Evolutionary conservation across 345 rosid genomes (phyloP).

Genomic region (Hypericum perforatum): DNA sequence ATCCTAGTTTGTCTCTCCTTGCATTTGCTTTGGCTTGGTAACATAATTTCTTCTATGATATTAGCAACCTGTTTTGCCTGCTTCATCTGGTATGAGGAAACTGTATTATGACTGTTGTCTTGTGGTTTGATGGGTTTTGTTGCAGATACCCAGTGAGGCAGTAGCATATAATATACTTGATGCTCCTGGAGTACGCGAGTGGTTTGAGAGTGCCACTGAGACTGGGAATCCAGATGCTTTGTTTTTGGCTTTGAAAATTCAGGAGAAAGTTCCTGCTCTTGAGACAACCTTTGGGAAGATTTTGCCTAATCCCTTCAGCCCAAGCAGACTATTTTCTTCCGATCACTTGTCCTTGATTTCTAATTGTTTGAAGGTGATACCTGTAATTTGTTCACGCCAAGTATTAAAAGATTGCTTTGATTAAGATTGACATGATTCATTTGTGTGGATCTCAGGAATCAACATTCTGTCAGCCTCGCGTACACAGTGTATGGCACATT

Average conservation of each 20-base stretch:
- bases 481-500: conserved; percentile 79
- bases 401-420: too few relatives aligned
- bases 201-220: conserved; percentile 65
- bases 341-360: conserved; percentile 53
- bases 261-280: conserved; percentile 41
- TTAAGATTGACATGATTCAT: too few relatives aligned
- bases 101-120: neutral
- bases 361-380: conserved; percentile 75
- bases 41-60: too few relatives aligned
- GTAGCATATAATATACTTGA: conserved; percentile 54
- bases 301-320: conserved; percentile 68
- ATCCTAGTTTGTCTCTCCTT: too few relatives aligned
- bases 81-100: too few relatives aligned
- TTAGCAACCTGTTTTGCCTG: too few relatives aligned
- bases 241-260: conserved; percentile 71
- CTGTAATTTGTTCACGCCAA: neutral
- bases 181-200: conserved; percentile 55
- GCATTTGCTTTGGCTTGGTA: too few relatives aligned
- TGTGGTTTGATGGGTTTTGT: neutral
- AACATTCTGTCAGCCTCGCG: conserved; percentile 91
- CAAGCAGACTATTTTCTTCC: conserved; percentile 57
- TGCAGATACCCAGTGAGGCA: conserved; percentile 62
- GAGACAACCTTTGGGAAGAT: conserved; percentile 41
- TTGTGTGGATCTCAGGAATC: conserved; percentile 54
- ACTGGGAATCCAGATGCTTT: conserved; percentile 89